Evolutionary conservation across 2,329 filamentous ascomycete species (phyloP), one percentile per base, ranked within the genome.

Genomic region (Cadophora sp.): DNA sequence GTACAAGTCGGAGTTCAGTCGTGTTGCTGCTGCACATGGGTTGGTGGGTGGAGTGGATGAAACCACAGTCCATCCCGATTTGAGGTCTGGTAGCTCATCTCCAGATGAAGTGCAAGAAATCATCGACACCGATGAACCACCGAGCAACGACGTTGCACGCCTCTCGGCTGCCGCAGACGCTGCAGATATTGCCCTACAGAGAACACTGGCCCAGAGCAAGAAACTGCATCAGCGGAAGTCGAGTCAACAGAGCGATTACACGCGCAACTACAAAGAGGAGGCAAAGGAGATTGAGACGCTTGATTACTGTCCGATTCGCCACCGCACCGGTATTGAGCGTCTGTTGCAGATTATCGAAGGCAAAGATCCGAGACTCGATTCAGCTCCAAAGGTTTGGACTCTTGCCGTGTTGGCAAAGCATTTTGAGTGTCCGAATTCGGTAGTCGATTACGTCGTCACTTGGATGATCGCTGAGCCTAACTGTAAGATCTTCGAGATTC

Each of bases 301-400:
- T 0, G 89, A 91, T 70, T 92, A 92, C 75, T 91, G 88, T 56
- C 83, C 84, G 1, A 78, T 87, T 8, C 85, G 90, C 2, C 90
- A 92, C 73, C 81, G 86, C 14, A 85, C 84, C 33, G 85, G 84
- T 22, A 87, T 96, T 41, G 82, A 91, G 55, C 83, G 88, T 1
- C 79, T 92, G 0, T 79, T 92, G 4, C 81, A 86, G 71, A 81
- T 84, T 13, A 83, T 92, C 48, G 81, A 87, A 69, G 84, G 84
- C 2, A 80, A 83, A 3, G 79, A 83, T 36, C 80, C 88, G 0
- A 79, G 81, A 1, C 76, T 93, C 16, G 85, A 92, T 76, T 91
- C 89, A 0, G 89, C 90, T 0, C 81, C 84, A 13, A 87, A 90
- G 16, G 78, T 91, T 45, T 92, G 87, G 83, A 91, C 89, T 0